A percentile compares a stretch with the other conserved stretches of the same genome.
phyloP scores from a whole-genome alignment of 495 filamentous ascomycete genomes.

The Aspergillus biplanus region DNA sequence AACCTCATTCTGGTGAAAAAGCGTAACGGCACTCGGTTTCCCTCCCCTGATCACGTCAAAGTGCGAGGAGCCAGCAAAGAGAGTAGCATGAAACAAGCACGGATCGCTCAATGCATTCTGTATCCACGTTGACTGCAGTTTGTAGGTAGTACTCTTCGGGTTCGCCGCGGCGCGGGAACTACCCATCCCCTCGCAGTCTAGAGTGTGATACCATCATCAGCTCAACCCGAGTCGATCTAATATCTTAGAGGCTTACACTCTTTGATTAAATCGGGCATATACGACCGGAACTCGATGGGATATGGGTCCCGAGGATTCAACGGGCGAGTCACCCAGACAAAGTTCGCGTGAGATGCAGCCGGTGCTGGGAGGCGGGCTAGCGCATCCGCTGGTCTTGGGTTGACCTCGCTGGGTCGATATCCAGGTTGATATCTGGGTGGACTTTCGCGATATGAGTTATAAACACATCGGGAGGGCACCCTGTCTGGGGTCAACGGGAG shows the following conservation, averaged over 20 bases:
- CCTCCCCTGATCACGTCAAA: constrained; percentile 9
- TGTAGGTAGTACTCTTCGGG: constrained; percentile 7
- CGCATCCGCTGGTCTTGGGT: too few species aligned
- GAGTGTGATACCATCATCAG: not conserved
- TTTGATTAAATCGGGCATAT: constrained; percentile 13
- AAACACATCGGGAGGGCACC: too few species aligned
- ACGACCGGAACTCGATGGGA: constrained; percentile 6
- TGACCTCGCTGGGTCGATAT: too few species aligned
- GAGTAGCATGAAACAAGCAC: constrained; percentile 16
- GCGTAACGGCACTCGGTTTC: constrained; percentile 8
- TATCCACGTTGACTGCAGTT: constrained; percentile 5
- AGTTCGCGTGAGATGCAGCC: not conserved
- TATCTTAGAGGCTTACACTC: constrained; percentile 3
- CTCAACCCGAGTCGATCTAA: not conserved
- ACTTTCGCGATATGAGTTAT: too few species aligned
- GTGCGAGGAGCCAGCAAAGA: constrained; percentile 12
- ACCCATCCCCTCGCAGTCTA: constrained; percentile 12
- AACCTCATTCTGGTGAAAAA: constrained; percentile 11
- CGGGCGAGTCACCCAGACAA: not conserved
- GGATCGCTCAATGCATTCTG: constrained; percentile 16
- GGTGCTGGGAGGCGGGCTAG: too few species aligned
- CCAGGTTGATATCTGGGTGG: too few species aligned
- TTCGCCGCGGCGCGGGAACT: constrained; percentile 2
- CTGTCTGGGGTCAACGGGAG: too few species aligned
- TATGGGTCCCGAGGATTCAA: constrained; percentile 1